A percentile compares a stretch with the other conserved stretches of the same genome.
Conservation (phyloP, 2,329 filamentous ascomycete genomes). For the Cordyceps farinosa region DNA sequence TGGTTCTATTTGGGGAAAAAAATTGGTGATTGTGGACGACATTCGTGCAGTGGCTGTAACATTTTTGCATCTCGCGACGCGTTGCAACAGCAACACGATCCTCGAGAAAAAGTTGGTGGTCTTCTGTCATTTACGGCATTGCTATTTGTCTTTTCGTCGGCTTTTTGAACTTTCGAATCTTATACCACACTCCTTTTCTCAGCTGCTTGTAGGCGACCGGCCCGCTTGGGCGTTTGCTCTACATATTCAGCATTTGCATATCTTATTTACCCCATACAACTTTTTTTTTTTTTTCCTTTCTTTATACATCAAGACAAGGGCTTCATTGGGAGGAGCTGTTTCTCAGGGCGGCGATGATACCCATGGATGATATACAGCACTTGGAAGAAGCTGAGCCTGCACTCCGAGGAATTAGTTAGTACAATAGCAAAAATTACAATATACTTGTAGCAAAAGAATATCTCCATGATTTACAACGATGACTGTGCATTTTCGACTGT, state of each 20-base stretch:
- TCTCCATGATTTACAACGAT: too few relatives aligned
- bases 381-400: background rate
- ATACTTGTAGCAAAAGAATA: background rate
- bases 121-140: background rate
- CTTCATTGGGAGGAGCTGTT: background rate
- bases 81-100: background rate
- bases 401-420: background rate
- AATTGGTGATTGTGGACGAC: background rate
- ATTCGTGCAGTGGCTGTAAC: background rate
- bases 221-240: background rate
- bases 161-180: background rate
- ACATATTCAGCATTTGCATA: background rate
- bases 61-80: background rate
- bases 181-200: constrained; percentile 1
- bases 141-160: background rate
- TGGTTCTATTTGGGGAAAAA: background rate
- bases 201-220: background rate
- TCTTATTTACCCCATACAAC: background rate
- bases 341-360: background rate
- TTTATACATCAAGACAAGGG: background rate
- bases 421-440: background rate
- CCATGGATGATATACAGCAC: background rate
- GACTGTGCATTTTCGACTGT: too few relatives aligned
- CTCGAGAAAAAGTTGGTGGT: constrained; percentile 9
- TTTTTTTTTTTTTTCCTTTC: background rate